These are phyloP conservation scores for Talaromyces verruculosus DNA, from an alignment of 2,329 filamentous ascomycete genomes.

Conservation along the genomic window DNA sequence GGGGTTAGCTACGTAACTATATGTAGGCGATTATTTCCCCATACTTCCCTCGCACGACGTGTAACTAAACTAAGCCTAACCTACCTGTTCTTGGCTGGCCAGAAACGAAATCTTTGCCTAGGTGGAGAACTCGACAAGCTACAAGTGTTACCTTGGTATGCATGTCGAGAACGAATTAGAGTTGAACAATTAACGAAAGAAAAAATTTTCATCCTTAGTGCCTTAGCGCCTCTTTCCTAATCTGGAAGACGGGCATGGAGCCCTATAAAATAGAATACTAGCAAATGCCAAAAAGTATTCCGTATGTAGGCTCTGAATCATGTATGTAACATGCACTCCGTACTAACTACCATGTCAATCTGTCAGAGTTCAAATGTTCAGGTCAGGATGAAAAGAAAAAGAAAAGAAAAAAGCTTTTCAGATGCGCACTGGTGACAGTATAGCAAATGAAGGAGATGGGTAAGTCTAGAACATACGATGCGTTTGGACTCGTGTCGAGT, in stretches of 20 bases:
- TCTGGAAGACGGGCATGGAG: not conserved
- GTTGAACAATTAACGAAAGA: not conserved
- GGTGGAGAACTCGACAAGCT: conserved; percentile 2
- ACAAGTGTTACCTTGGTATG: not conserved
- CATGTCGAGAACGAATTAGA: conserved; percentile 3
- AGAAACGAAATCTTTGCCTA: not conserved
- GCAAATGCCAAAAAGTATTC: not conserved
- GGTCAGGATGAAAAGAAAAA: not conserved
- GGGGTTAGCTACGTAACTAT: not conserved
- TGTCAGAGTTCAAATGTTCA: not conserved
- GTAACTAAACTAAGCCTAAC: not conserved
- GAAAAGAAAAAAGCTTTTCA: not conserved
- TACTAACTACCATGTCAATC: not conserved
- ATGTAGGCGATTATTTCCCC: conserved; percentile 5
- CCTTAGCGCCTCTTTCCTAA: not conserved
- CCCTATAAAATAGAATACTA: not conserved
- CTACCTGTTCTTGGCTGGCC: not conserved
- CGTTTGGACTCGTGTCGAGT: conserved; percentile 2
- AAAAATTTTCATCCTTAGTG: not conserved
- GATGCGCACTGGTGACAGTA: not conserved
- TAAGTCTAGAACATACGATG: not conserved
- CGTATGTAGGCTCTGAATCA: not conserved
- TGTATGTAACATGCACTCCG: conserved; percentile 1
- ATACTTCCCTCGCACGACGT: not conserved
- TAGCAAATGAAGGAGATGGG: not conserved